These are phyloP conservation scores for Penicillium nordicum DNA, from an alignment of 2,329 filamentous ascomycete genomes.

Conservation along the genomic window DNA sequence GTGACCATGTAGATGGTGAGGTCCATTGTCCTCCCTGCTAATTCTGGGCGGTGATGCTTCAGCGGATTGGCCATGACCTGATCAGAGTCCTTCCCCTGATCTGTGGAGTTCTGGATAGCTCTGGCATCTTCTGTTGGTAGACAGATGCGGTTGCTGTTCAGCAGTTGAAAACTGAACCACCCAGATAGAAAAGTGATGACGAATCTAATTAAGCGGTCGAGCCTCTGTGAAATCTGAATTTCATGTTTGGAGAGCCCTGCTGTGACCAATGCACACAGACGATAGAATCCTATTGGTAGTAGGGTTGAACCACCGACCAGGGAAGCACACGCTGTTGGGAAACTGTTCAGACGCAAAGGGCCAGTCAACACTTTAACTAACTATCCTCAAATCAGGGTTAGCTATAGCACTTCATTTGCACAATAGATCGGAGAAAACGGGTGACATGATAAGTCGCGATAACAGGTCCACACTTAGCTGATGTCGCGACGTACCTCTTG, in stretches of 20 bases:
- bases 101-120: slow-evolving; percentile 5
- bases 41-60: slow-evolving; percentile 26
- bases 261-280: slow-evolving; percentile 25
- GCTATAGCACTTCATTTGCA: slow-evolving; percentile 7
- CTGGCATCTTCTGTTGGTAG: slow-evolving; percentile 12
- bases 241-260: slow-evolving; percentile 17
- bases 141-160: slow-evolving; percentile 42
- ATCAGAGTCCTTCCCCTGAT: slow-evolving; percentile 3
- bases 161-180: slow-evolving; percentile 48
- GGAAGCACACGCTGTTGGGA: slow-evolving; percentile 52
- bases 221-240: slow-evolving; percentile 15
- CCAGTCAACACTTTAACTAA: slow-evolving; percentile 37
- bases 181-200: slow-evolving; percentile 48
- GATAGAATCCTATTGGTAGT: slow-evolving; percentile 35
- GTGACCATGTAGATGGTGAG: slow-evolving; percentile 74
- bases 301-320: slow-evolving; percentile 52
- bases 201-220: slow-evolving; percentile 38
- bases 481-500: slow-evolving; percentile 31
- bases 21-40: slow-evolving; percentile 73
- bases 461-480: not conserved
- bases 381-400: slow-evolving; percentile 30
- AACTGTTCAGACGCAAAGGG: slow-evolving; percentile 46
- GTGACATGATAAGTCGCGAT: slow-evolving; percentile 6
- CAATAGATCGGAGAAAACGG: not conserved
- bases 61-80: slow-evolving; percentile 5